Percentiles rank a stretch among this genome's conserved stretches.
These are phyloP conservation scores for Erythrophleum ivorense DNA, from an alignment of 331 rosid species.

Conservation along the genomic window DNA sequence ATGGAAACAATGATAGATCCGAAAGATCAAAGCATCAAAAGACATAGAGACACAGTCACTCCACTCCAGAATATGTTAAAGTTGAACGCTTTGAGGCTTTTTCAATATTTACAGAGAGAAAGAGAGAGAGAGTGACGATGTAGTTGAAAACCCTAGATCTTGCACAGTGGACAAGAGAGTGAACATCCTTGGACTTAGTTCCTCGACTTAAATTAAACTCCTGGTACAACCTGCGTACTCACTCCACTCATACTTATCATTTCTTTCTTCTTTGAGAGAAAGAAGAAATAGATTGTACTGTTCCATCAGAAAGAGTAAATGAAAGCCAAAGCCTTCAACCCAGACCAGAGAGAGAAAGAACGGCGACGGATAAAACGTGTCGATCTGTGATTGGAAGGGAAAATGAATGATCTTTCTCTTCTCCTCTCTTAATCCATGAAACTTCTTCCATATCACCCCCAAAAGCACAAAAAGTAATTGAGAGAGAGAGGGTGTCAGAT, in stretches of 20 bases:
- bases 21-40: constrained; percentile 47
- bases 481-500: constrained; percentile 29
- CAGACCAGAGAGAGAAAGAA: constrained; percentile 37
- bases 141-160: constrained; percentile 52
- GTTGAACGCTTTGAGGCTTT: background rate
- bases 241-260: constrained; percentile 27
- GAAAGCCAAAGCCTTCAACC: constrained; percentile 44
- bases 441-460: constrained; percentile 4
- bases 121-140: background rate
- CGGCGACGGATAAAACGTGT: constrained; percentile 50
- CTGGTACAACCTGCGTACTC: background rate
- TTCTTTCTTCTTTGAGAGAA: constrained; percentile 42
- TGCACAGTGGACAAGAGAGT: constrained; percentile 56
- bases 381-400: constrained; percentile 50
- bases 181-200: constrained; percentile 37
- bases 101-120: constrained; percentile 5
- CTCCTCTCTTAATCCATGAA: constrained; percentile 22
- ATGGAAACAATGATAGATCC: constrained; percentile 46
- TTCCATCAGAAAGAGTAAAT: constrained; percentile 33
- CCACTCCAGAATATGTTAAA: constrained; percentile 4
- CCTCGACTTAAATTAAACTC: constrained; percentile 28
- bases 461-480: constrained; percentile 26
- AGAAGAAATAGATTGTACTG: constrained; percentile 43
- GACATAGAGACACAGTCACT: background rate
- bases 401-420: background rate